Evolutionary conservation across 1,284 basidiomycete species (phyloP), one percentile per base, ranked within the genome.

Genomic region (Tilletia walkeri): DNA sequence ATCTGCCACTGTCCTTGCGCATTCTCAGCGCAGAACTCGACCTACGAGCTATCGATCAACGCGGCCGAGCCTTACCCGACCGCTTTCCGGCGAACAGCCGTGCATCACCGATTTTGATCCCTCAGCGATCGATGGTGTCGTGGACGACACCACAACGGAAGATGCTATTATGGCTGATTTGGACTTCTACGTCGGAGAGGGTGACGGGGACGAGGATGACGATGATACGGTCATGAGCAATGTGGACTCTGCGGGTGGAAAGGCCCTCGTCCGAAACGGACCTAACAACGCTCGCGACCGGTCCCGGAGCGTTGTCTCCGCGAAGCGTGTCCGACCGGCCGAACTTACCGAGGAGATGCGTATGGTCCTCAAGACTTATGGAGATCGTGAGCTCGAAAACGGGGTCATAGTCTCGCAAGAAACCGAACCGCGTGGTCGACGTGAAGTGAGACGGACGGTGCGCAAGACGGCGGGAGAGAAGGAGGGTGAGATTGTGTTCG

Each of bases 401-500:
- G 76, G 74, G 6, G 63, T 79, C 9, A 72, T 76, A 36, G 38
- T 73, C 16, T 53, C 50, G 50, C 50, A 53, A 18, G 50, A 53
- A 18, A 53, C 36, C 24, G 36, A 61, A 30, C 30, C 56, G 56
- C 24, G 24, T 10, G 30, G 2, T n/a, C 36, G 56, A 16, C 56
- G 30, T 18, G 56, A 61, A 18, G 50, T 53, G 50, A 10, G 50
- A 18, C 50, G 50, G 18, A 24, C 20, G 18, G 16, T 53, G 50
- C 50, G 50, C 50, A 53, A 53, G 16, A 53, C 16, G 50, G 50
- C 18, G 16, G 50, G 50, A 10, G 50, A 53, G 16, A 24, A 24
- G 16, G 50, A 53, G 18, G 16, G 50, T 18, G 80, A 83, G 18
- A 82, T 80, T 30, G 75, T 81, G 30, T 84, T 83, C 70, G 86